Conservation (phyloP, 495 filamentous ascomycete genomes). For the Hyaloscypha finlandica region DNA sequence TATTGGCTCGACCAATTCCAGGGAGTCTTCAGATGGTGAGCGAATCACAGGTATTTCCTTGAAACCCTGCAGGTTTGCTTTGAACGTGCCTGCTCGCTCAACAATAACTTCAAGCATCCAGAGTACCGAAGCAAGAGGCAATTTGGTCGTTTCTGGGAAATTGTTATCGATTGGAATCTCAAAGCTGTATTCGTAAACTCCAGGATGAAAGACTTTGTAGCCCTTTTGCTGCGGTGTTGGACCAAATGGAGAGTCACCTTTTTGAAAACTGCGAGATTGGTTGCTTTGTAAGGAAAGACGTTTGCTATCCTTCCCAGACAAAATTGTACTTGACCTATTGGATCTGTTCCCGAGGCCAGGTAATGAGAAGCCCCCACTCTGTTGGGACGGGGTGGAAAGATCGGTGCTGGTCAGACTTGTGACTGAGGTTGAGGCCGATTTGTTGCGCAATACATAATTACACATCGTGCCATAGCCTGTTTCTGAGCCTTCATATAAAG, state of each 20-base stretch:
- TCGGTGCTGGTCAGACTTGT: constrained; percentile 43
- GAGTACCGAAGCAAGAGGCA: constrained; percentile 83
- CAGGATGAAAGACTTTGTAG: constrained; percentile 85
- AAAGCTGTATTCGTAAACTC: constrained; percentile 92
- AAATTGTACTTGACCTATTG: constrained; percentile 27
- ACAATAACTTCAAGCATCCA: constrained; percentile 89
- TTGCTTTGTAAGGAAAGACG: constrained; percentile 76
- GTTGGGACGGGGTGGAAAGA: constrained; percentile 8
- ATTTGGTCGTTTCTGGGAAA: constrained; percentile 87
- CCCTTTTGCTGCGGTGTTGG: constrained; percentile 77
- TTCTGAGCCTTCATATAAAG: constrained; percentile 55
- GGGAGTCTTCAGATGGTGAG: constrained; percentile 84
- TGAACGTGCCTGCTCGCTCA: constrained; percentile 90
- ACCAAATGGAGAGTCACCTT: constrained; percentile 63
- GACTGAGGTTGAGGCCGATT: constrained; percentile 27
- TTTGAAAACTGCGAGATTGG: constrained; percentile 85
- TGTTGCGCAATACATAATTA: constrained; percentile 43
- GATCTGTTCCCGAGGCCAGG: constrained; percentile 23
- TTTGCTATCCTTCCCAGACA: constrained; percentile 52
- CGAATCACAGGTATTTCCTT: constrained; percentile 88
- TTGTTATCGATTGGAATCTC: constrained; percentile 93
- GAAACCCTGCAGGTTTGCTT: constrained; percentile 80
- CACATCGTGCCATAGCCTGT: constrained; percentile 61
- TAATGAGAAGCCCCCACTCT: constrained; percentile 10
- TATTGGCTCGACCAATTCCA: constrained; percentile 95